These are phyloP conservation scores for Metschnikowia corniflorae DNA, from an alignment of 805 yeast species.

Conservation along the genomic window DNA sequence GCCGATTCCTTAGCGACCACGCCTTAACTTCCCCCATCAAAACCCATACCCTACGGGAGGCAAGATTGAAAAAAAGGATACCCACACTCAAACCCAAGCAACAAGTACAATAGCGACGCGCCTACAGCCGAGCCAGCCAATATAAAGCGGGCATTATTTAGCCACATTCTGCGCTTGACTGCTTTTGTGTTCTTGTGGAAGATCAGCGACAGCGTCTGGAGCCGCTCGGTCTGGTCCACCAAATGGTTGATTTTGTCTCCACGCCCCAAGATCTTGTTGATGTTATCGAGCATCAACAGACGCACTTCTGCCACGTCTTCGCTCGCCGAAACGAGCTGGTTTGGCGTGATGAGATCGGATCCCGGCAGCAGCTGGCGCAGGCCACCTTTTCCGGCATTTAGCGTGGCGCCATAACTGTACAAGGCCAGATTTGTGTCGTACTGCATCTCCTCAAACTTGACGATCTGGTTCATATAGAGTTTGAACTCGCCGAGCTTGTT, in stretches of 20 bases:
- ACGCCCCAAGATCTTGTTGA: constrained; percentile 66
- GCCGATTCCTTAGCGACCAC: no score
- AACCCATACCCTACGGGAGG: no score
- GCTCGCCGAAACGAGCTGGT: constrained; percentile 39
- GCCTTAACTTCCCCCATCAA: no score
- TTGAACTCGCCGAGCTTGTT: constrained; percentile 49
- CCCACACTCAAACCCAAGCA: constrained; percentile 52
- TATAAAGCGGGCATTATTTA: constrained; percentile 50
- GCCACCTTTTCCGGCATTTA: constrained; percentile 11
- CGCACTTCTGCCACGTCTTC: constrained; percentile 64
- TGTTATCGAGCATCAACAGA: constrained; percentile 67
- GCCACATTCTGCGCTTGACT: constrained; percentile 67
- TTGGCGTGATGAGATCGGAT: constrained; percentile 29
- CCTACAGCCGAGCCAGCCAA: constrained; percentile 19
- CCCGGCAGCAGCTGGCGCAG: constrained; percentile 11
- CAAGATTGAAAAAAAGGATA: constrained; percentile 46
- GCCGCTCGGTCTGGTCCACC: constrained; percentile 74
- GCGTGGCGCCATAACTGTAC: constrained; percentile 33
- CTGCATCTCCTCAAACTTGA: constrained; percentile 49
- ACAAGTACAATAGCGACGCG: constrained; percentile 39
- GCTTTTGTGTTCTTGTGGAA: constrained; percentile 67
- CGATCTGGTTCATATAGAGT: constrained; percentile 52
- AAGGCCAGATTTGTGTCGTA: constrained; percentile 32
- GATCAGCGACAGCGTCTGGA: constrained; percentile 62
- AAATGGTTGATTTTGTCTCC: constrained; percentile 72